These are phyloP conservation scores for Boeremia lycopersici DNA, from an alignment of 2,329 filamentous ascomycete genomes.

Conservation along the genomic window DNA sequence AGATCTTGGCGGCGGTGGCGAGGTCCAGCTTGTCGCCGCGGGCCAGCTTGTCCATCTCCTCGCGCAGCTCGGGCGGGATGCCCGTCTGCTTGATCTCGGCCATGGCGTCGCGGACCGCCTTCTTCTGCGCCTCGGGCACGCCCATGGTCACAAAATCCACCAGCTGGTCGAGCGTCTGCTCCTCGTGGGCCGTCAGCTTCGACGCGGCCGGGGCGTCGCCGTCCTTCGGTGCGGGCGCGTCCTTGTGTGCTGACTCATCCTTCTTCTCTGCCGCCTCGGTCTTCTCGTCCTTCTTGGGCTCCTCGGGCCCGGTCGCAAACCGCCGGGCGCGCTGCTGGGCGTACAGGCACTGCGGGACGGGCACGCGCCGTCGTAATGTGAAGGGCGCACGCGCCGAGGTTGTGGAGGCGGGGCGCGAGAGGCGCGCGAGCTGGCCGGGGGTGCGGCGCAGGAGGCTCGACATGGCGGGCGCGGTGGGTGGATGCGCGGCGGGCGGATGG, in stretches of 20 bases:
- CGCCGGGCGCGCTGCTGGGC: slow-evolving; percentile 51
- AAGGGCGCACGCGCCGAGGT: slow-evolving; percentile 56
- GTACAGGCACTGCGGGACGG: slow-evolving; percentile 51
- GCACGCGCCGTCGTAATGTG: slow-evolving; percentile 43
- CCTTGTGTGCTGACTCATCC: slow-evolving; percentile 36
- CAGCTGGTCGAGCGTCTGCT: slow-evolving; percentile 63
- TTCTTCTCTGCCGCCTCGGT: slow-evolving; percentile 33
- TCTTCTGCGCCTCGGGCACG: slow-evolving; percentile 66
- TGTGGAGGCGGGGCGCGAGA: slow-evolving; percentile 63
- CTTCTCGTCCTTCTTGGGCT: slow-evolving; percentile 42
- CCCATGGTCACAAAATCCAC: slow-evolving; percentile 62
- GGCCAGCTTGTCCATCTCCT: slow-evolving; percentile 64
- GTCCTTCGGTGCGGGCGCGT: slow-evolving; percentile 24
- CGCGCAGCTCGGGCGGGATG: slow-evolving; percentile 70
- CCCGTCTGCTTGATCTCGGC: slow-evolving; percentile 69
- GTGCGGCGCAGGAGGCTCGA: slow-evolving; percentile 67
- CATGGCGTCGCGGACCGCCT: slow-evolving; percentile 65
- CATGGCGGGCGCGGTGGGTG: slow-evolving; percentile 57
- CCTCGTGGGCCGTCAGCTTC: slow-evolving; percentile 61
- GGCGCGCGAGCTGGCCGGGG: slow-evolving; percentile 68
- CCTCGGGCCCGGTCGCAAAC: slow-evolving; percentile 49
- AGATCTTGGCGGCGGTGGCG: slow-evolving; percentile 65
- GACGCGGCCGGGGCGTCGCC: slow-evolving; percentile 42
- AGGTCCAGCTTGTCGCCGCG: slow-evolving; percentile 57
- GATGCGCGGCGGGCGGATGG: slow-evolving; percentile 11